These are phyloP conservation scores for Psilocybe cubensis DNA, from an alignment of 768 basidiomycete species.

Conservation along the genomic window DNA sequence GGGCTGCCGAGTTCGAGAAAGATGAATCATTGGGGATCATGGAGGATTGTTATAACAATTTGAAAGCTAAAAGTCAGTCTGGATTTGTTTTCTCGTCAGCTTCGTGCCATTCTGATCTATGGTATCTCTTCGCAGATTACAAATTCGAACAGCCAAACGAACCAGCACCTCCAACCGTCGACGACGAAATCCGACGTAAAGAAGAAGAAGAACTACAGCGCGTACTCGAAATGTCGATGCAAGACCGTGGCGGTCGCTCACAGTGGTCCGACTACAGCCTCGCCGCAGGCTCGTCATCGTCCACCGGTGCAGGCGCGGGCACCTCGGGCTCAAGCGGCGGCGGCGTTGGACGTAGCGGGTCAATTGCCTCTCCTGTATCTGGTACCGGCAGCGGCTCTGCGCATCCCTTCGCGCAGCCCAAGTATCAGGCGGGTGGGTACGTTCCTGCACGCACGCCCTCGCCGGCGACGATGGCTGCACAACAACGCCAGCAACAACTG, in stretches of 20 bases:
- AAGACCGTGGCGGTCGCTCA: constrained; percentile 82
- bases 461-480: constrained; percentile 28
- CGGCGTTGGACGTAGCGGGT: background rate
- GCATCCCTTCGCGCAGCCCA: constrained; percentile 32
- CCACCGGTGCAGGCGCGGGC: constrained; percentile 12
- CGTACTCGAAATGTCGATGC: constrained; percentile 90
- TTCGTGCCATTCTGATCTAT: background rate
- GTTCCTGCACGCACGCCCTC: constrained; percentile 59
- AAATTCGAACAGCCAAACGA: constrained; percentile 69
- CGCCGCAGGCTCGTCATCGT: constrained; percentile 37
- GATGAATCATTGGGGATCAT: constrained; percentile 85
- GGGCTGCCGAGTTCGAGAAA: constrained; percentile 84
- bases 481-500: constrained; percentile 26
- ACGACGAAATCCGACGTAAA: constrained; percentile 78
- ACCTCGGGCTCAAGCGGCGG: constrained; percentile 29
- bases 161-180: constrained; percentile 67
- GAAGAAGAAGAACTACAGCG: constrained; percentile 97
- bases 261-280: constrained; percentile 52
- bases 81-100: background rate
- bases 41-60: constrained; percentile 82
- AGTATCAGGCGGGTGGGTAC: constrained; percentile 54
- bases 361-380: background rate
- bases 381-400: no score
- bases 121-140: constrained; percentile 51
- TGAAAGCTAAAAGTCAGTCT: constrained; percentile 78